Conservation (phyloP, 73 alveolate genomes). For the Durusdinium trenchii region DNA sequence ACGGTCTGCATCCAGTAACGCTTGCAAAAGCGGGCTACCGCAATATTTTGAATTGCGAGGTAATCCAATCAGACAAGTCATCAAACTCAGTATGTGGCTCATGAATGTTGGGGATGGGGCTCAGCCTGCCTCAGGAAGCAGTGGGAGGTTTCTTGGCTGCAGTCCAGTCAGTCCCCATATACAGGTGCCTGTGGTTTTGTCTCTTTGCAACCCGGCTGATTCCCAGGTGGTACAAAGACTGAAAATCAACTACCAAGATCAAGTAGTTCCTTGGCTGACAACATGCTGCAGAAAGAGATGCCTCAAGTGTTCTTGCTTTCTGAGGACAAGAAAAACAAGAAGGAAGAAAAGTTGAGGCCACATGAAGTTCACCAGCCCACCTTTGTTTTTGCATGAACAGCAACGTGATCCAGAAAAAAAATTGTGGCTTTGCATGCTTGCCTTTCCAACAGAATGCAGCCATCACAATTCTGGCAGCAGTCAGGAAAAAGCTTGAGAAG, state of each 20-base stretch:
- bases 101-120: no score
- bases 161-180: neutral
- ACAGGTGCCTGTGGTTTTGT: neutral
- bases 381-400: neutral
- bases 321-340: constrained; percentile 68
- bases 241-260: constrained; percentile 86
- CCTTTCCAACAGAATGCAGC: neutral
- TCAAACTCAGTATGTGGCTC: no score
- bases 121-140: neutral
- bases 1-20: no score
- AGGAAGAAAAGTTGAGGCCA: constrained; percentile 80
- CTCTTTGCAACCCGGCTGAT: neutral
- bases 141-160: constrained; percentile 54
- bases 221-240: constrained; percentile 74
- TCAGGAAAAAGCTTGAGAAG: constrained; percentile 80
- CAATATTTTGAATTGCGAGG: no score
- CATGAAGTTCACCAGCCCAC: neutral
- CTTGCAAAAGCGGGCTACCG: no score
- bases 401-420: neutral
- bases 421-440: neutral
- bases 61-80: no score
- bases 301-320: neutral
- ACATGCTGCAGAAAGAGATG: neutral
- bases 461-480: neutral
- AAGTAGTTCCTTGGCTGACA: constrained; percentile 28